Conservation (phyloP, 352 stramenopile species). For the Pythium aquatile region DNA sequence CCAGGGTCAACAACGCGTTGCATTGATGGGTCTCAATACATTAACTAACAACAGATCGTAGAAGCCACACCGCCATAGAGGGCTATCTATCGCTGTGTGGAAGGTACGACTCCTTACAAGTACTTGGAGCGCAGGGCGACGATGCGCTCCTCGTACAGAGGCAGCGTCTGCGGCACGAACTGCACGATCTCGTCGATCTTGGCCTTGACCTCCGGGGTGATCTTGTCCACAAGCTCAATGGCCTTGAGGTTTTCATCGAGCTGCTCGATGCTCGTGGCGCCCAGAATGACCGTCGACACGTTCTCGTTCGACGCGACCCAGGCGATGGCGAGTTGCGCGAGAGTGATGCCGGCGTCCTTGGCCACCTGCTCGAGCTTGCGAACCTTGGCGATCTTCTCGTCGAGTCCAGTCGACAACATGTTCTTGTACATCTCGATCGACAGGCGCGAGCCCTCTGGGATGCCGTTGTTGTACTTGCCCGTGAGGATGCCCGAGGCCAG, state of each 20-base stretch:
- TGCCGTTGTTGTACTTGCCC: conserved; percentile 81
- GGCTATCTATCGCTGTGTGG: too few relatives aligned
- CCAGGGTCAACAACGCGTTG: too few relatives aligned
- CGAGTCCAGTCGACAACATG: conserved; percentile 45
- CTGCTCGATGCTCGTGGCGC: conserved; percentile 47
- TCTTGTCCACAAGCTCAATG: conserved; percentile 36
- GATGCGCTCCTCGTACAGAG: conserved; percentile 24
- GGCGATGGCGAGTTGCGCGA: conserved; percentile 56
- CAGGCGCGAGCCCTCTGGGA: conserved; percentile 64
- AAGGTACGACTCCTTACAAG: conserved; percentile 2
- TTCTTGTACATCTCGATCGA: conserved; percentile 52
- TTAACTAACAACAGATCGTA: too few relatives aligned
- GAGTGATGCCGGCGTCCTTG: conserved; percentile 58
- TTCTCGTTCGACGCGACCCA: conserved; percentile 54
- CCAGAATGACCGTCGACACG: conserved; percentile 53
- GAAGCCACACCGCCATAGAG: too few relatives aligned
- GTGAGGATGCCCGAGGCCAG: conserved; percentile 69
- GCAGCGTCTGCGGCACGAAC: conserved; percentile 33
- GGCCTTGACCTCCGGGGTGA: conserved; percentile 45
- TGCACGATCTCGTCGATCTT: conserved; percentile 48
- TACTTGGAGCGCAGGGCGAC: conserved; percentile 24
- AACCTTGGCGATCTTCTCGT: conserved; percentile 49
- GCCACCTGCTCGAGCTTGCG: conserved; percentile 47
- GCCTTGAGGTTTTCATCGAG: conserved; percentile 56
- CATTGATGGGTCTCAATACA: too few relatives aligned